Base-by-base conservation (phyloP, 2,329 filamentous ascomycete species). In the Colletotrichum tofieldiae region DNA sequence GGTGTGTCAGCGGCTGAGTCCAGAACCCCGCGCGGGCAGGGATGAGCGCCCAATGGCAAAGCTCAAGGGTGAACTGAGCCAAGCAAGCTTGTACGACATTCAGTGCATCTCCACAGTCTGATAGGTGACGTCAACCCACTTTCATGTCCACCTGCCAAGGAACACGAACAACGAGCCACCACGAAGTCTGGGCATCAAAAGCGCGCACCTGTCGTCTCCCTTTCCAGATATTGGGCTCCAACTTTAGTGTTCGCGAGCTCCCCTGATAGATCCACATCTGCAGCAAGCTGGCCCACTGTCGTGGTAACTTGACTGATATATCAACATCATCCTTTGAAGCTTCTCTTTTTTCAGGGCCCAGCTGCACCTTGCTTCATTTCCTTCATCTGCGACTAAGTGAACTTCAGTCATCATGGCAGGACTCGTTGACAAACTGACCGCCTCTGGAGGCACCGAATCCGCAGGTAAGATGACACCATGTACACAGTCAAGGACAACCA, bases 391-490 rank as follows among this genome's bases (percentile, higher is more conserved):
- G 23, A 35, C 8, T 16, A 51, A 47, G 4, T 11, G 6, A 29
- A 9, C 79, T 29, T 49, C 6, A 12, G n/a, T 39, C 55, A 66
- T 7, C 16, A 82, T 82, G 79, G 72, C 81, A 16, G 77, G 77
- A 39, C 79, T 86, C 29, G 75, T 83, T 20, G 79, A 85, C 14
- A 81, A 77, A 43, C 71, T 86, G 66, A 84, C 82, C 6, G 81
- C 82, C 20, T 82, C 83, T 60, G 82, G 82, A 23, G 82, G 80
- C n/a, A 74, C 79, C 35, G 83, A 85, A 73, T 80, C 81, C 37
- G 82, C 81, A 78, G 84, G 79, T 64, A 60, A 73, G 61, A 18
- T 5, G 9, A n/a, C 32, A 18, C 18, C 54, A 16, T 7, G 5
- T 8, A 11, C 12, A 5, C 16, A 23, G 20, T 23, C 20, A n/a